phyloP scores from a whole-genome alignment of 2,329 filamentous ascomycete species.

The Teratosphaeria destructans region DNA sequence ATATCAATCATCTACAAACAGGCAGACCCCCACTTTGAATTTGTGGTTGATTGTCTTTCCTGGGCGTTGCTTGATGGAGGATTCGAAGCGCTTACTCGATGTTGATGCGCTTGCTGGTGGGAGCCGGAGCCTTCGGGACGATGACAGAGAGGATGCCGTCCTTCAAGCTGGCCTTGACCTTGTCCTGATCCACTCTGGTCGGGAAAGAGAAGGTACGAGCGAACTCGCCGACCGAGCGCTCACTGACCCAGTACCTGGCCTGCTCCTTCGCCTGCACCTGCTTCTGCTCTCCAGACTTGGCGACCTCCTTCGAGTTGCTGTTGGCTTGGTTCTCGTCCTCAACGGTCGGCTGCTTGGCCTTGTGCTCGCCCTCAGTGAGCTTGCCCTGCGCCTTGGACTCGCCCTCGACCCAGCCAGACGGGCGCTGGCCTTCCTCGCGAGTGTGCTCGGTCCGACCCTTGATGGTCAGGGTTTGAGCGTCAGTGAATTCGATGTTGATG shows the following conservation, averaged over 20 bases:
- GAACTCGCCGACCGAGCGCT: constrained; percentile 51
- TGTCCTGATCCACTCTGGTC: constrained; percentile 46
- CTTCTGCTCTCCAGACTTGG: constrained; percentile 26
- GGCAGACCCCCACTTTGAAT: neutral
- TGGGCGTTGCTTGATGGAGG: neutral
- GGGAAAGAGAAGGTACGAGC: constrained; percentile 51
- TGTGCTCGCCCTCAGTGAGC: constrained; percentile 33
- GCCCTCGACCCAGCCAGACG: constrained; percentile 40
- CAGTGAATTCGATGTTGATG: constrained; percentile 68
- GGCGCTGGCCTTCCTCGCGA: constrained; percentile 46
- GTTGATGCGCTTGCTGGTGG: constrained; percentile 42
- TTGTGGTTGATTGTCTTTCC: neutral
- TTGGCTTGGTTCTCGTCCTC: constrained; percentile 45
- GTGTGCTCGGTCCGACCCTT: constrained; percentile 58
- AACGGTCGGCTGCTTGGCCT: constrained; percentile 49
- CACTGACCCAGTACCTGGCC: constrained; percentile 58
- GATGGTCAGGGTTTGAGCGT: constrained; percentile 61
- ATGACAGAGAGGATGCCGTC: constrained; percentile 48
- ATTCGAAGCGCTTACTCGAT: constrained; percentile 38
- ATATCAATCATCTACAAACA: neutral
- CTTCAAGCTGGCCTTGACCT: constrained; percentile 51
- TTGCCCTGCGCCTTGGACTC: constrained; percentile 14
- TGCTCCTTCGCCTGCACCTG: constrained; percentile 15
- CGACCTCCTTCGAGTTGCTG: constrained; percentile 11
- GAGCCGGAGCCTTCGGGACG: constrained; percentile 45